Conservation (phyloP, 2,329 filamentous ascomycete species). For the Phialocephala sp. region DNA sequence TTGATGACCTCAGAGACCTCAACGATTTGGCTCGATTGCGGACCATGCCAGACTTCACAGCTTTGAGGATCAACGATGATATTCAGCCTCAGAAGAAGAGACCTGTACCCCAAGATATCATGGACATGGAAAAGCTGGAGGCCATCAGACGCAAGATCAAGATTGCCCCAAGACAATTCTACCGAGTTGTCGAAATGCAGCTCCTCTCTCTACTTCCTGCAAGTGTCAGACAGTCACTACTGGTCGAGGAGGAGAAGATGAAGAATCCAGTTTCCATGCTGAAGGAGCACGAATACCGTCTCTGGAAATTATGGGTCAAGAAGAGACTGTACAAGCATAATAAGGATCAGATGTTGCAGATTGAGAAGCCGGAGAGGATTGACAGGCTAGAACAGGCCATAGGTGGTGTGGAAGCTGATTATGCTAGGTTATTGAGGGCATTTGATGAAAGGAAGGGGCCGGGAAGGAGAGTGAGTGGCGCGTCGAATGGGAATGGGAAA, state of each 20-base stretch:
- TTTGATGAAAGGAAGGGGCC: conserved; percentile 29
- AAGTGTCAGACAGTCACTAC: conserved; percentile 59
- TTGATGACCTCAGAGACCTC: conserved; percentile 79
- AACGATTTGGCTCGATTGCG: conserved; percentile 73
- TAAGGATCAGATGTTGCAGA: conserved; percentile 69
- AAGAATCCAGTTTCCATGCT: conserved; percentile 50
- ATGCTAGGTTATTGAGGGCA: conserved; percentile 63
- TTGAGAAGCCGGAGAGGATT: conserved; percentile 71
- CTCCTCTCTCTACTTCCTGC: conserved; percentile 65
- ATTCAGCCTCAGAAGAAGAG: conserved; percentile 56
- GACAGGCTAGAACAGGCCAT: conserved; percentile 75
- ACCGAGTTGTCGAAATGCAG: conserved; percentile 77
- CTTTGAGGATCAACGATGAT: conserved; percentile 59
- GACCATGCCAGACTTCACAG: conserved; percentile 60
- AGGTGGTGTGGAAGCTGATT: conserved; percentile 72
- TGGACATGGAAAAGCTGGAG: conserved; percentile 62
- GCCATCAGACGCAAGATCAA: conserved; percentile 66
- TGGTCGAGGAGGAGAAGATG: conserved; percentile 47
- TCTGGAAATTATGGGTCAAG: conserved; percentile 80
- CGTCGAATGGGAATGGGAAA: conserved; percentile 30
- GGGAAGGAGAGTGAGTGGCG: conserved; percentile 2
- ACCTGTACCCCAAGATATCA: conserved; percentile 57
- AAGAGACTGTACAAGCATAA: conserved; percentile 79
- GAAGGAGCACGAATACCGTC: conserved; percentile 66
- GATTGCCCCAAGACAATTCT: conserved; percentile 79